phyloP scores from a whole-genome alignment of 805 yeast genomes.

The Saturnispora dispora region DNA sequence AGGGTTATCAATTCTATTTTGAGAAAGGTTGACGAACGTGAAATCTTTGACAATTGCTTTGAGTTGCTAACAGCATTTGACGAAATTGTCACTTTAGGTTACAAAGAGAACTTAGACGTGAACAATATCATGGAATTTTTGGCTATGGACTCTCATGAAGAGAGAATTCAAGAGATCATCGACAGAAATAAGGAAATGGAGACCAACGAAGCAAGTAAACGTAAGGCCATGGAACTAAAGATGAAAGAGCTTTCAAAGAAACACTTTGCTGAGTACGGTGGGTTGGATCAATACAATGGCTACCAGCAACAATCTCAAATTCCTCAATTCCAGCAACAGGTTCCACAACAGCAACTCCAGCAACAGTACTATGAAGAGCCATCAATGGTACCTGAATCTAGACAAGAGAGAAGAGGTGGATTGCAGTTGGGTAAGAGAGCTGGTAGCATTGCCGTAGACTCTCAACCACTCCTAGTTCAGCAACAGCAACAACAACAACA shows the following conservation, averaged over 20 bases:
- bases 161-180: constrained; percentile 94
- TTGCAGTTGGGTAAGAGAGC: constrained; percentile 63
- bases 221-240: constrained; percentile 86
- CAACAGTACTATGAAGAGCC: constrained; percentile 11
- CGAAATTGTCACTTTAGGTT: constrained; percentile 84
- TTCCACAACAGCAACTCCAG: constrained; percentile 12
- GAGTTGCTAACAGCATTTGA: constrained; percentile 88
- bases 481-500: constrained; percentile 17
- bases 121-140: constrained; percentile 80
- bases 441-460: constrained; percentile 15
- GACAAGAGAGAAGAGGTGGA: constrained; percentile 54
- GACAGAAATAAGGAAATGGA: constrained; percentile 94
- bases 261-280: constrained; percentile 30
- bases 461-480: constrained; percentile 24
- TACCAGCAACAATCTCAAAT: constrained; percentile 13
- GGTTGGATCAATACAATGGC: background rate
- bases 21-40: constrained; percentile 68
- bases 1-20: constrained; percentile 72
- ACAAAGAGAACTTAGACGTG: constrained; percentile 74
- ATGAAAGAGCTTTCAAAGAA: constrained; percentile 63
- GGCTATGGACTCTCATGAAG: constrained; percentile 98
- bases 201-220: constrained; percentile 94
- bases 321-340: constrained; percentile 12
- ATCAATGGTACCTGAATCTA: background rate
- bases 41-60: constrained; percentile 75